phyloP scores from a whole-genome alignment of 2,329 filamentous ascomycete genomes.

The Fusarium decemcellulare region DNA sequence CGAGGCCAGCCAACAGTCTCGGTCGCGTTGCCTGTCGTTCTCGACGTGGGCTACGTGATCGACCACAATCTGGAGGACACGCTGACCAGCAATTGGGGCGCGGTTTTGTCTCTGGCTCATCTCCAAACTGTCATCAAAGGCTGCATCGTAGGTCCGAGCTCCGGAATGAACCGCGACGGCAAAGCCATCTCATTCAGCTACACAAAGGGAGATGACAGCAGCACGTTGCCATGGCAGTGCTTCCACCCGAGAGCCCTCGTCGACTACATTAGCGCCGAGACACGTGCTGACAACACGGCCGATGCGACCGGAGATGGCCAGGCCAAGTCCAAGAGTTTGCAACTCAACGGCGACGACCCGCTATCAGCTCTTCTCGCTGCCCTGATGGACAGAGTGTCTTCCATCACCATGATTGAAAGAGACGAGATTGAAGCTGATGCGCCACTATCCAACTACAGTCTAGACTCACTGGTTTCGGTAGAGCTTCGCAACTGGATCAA shows the following conservation, averaged over 20 bases:
- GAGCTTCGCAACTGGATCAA: constrained; percentile 33
- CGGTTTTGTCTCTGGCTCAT: no score
- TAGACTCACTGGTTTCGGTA: constrained; percentile 28
- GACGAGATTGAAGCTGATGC: constrained; percentile 20
- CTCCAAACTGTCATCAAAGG: no score
- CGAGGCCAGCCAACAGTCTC: not conserved
- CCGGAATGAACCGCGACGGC: not conserved
- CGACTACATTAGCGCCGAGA: constrained; percentile 1
- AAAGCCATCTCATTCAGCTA: not conserved
- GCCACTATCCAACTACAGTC: constrained; percentile 11
- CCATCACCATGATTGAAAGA: constrained; percentile 30
- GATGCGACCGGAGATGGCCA: not conserved
- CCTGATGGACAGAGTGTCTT: constrained; percentile 23
- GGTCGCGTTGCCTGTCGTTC: not conserved
- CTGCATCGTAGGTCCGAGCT: no score
- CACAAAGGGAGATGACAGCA: not conserved
- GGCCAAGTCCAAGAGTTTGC: not conserved
- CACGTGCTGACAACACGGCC: not conserved
- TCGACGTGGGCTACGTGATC: constrained; percentile 3
- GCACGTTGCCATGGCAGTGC: not conserved
- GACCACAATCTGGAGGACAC: no score
- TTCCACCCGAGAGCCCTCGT: constrained; percentile 1
- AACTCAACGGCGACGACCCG: not conserved
- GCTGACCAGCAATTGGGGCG: no score
- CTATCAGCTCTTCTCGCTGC: constrained; percentile 3